phyloP scores from a whole-genome alignment of 163 green algal species.

The Prototheca wickerhamii region DNA sequence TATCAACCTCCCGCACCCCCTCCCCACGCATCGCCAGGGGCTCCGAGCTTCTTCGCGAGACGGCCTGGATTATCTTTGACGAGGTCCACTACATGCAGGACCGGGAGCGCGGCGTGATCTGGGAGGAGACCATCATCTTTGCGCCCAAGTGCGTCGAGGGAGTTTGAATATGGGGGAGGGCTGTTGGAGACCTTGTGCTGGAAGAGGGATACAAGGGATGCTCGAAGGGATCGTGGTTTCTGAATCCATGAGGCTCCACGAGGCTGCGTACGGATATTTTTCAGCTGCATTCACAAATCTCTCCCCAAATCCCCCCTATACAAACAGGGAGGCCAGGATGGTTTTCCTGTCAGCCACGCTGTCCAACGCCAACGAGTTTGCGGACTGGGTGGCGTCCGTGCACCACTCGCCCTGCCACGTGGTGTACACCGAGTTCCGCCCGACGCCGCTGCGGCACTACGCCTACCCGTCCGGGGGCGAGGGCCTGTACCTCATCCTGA shows the following conservation, averaged over 20 bases:
- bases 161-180: background rate
- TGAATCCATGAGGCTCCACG: too few relatives aligned
- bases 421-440: constrained; percentile 95
- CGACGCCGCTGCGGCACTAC: constrained; percentile 85
- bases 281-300: too few relatives aligned
- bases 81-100: constrained; percentile 97
- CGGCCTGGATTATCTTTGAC: constrained; percentile 92
- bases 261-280: too few relatives aligned
- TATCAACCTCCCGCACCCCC: background rate
- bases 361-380: constrained; percentile 89
- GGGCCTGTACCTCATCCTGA: constrained; percentile 62
- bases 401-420: constrained; percentile 85
- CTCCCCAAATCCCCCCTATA: background rate
- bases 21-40: constrained; percentile 38
- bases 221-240: too few relatives aligned
- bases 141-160: constrained; percentile 37
- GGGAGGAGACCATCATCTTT: constrained; percentile 97
- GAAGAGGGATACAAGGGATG: too few relatives aligned
- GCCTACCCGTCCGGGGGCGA: constrained; percentile 57
- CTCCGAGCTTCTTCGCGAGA: constrained; percentile 64
- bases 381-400: constrained; percentile 77
- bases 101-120: constrained; percentile 91
- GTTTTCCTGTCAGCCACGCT: constrained; percentile 94
- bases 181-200: too few relatives aligned
- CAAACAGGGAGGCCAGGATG: constrained; percentile 23